Conservation (phyloP, 495 filamentous ascomycete genomes). For the Podospora anserina region DNA sequence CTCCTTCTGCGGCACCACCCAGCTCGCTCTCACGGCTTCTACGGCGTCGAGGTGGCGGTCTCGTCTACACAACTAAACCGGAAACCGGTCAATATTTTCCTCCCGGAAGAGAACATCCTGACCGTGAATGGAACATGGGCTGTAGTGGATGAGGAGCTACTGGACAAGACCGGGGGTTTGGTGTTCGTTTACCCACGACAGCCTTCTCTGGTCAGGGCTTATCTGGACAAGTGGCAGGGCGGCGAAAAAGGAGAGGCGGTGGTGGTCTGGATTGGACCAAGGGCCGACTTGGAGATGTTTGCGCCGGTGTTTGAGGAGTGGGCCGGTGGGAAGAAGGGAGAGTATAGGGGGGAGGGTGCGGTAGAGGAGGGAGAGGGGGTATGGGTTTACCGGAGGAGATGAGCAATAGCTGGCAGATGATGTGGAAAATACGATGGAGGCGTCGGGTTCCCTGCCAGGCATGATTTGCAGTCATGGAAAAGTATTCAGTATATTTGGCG, state of each 20-base stretch:
- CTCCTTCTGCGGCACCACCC: conserved; percentile 19
- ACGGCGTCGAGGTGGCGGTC: conserved; percentile 23
- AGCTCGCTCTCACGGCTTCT: conserved; percentile 13
- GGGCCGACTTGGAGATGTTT: conserved; percentile 25
- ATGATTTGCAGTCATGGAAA: too few species aligned
- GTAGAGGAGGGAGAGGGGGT: conserved; percentile 27
- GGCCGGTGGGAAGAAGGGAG: conserved; percentile 10
- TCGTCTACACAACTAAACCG: background rate
- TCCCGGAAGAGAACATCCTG: conserved; percentile 16
- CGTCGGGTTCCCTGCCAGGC: too few species aligned
- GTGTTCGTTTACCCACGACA: conserved; percentile 30
- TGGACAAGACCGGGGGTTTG: conserved; percentile 13
- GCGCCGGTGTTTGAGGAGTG: conserved; percentile 12
- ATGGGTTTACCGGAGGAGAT: conserved; percentile 19
- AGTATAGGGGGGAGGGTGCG: conserved; percentile 1
- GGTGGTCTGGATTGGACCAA: conserved; percentile 29
- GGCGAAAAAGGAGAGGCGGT: too few species aligned
- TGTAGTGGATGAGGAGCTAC: background rate
- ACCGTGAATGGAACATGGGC: conserved; percentile 24
- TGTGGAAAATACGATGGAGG: too few species aligned
- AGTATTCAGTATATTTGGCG: too few species aligned
- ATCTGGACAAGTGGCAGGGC: conserved; percentile 13
- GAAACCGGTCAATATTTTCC: conserved; percentile 21
- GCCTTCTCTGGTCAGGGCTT: conserved; percentile 16
- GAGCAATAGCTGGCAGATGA: too few species aligned